These are phyloP conservation scores for Colletotrichum sp. DNA, from an alignment of 2,329 filamentous ascomycete species.

Conservation along the genomic window DNA sequence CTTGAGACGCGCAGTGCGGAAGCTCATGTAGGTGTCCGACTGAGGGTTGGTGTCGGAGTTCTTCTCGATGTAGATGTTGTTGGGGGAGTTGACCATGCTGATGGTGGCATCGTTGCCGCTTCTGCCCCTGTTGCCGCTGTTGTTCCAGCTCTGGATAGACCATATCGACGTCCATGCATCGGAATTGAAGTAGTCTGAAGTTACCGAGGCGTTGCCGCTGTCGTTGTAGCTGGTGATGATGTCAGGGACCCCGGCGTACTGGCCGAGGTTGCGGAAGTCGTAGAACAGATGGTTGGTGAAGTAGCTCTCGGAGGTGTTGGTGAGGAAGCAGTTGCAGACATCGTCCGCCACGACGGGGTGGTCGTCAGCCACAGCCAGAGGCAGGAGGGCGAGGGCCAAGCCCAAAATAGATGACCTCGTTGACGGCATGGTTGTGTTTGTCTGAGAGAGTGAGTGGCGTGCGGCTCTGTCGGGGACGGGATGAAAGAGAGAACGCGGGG, in stretches of 20 bases:
- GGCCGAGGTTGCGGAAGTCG: conserved; percentile 50
- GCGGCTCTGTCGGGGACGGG: neutral
- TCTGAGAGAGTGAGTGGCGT: neutral
- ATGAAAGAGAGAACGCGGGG: neutral
- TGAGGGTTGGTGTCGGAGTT: conserved; percentile 36
- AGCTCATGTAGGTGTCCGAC: conserved; percentile 51
- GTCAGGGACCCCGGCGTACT: conserved; percentile 42
- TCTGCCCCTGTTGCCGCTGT: conserved; percentile 26
- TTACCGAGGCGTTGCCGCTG: conserved; percentile 32
- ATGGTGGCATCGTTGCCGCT: conserved; percentile 32
- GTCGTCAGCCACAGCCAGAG: conserved; percentile 4
- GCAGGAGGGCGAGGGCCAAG: conserved; percentile 2
- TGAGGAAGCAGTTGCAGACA: conserved; percentile 53
- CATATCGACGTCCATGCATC: conserved; percentile 41
- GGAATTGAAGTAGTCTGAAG: conserved; percentile 44
- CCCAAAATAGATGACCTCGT: conserved; percentile 25
- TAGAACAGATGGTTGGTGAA: conserved; percentile 54
- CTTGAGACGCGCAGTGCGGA: conserved; percentile 50
- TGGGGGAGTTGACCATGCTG: conserved; percentile 45
- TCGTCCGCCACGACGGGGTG: conserved; percentile 32
- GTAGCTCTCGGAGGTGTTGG: conserved; percentile 49
- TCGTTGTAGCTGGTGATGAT: conserved; percentile 31
- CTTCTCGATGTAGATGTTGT: conserved; percentile 51
- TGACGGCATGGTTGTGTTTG: neutral
- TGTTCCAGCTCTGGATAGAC: conserved; percentile 46